Evolutionary conservation across 176 grass and related monocot genomes (phyloP), one percentile per base, ranked within the genome.

Genomic region (Musa schizocarpa): DNA sequence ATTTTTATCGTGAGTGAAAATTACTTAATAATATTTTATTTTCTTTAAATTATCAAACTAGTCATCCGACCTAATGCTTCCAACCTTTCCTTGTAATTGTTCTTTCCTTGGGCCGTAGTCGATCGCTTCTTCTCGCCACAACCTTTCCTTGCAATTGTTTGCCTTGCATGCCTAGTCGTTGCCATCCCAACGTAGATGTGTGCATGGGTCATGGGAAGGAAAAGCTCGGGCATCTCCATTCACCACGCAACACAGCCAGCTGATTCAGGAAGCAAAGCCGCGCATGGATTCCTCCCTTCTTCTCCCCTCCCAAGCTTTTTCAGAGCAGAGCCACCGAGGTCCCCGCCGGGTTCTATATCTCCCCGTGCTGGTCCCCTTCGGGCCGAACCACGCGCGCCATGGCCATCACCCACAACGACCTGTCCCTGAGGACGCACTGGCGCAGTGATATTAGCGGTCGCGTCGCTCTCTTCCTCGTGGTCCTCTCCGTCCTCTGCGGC

Each of bases 381-480:
- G 59, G 63, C 70, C 68, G 61, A 22, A n/a, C 57, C 17, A 14
- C 57, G 19, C 13, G 55, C 57, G 67, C 76, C 80, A 84, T 86
- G 74, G 82, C 88, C 6, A 88, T 99, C 74, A 94, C 88, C 26
- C 96, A 99, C 80, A 86, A 91, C 77, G 86, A 94, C 79, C 87
- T 99, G 49, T 89, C 90, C n/a, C n/a, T 81, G 1, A 84, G 79
- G 78, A 94, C 82, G 80, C 75, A 82, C 13, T 6, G 76, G 71
- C 23, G 75, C 13, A 51, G 63, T 53, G 71, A 84, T 17, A 73
- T 88, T 22, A 14, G 96, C 48, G 72, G 91, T 54, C 80, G 59
- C 66, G 78, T 87, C 2, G 79, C 91, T 23, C 78, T 89, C 66
- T 57, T 76, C 69, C 85, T 99, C 43, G 91, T 94, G 23, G 84